phyloP scores from a whole-genome alignment of 192 early-diverging fungal genomes.

The Dissophora ornata region DNA sequence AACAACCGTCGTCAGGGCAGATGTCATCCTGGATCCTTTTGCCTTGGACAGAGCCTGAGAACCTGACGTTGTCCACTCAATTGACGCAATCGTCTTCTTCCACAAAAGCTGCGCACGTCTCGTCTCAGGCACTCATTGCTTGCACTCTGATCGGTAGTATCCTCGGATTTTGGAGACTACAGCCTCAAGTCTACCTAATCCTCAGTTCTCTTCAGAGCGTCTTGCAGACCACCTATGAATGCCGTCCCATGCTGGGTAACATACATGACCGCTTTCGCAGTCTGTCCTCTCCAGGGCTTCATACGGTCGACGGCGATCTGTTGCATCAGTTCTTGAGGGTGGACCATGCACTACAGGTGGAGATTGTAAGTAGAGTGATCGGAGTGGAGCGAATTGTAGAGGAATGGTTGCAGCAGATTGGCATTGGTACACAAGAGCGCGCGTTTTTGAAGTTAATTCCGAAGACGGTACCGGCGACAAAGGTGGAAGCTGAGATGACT shows the following conservation, averaged over 20 bases:
- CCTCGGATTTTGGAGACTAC: slow-evolving; percentile 36
- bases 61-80: background rate
- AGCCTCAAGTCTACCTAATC: slow-evolving; percentile 14
- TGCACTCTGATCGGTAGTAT: slow-evolving; percentile 27
- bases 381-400: slow-evolving; percentile 26
- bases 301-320: slow-evolving; percentile 29
- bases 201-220: slow-evolving; percentile 13
- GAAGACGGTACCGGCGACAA: background rate
- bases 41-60: slow-evolving; percentile 15
- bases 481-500: too few relatives aligned
- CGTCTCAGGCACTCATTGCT: slow-evolving; percentile 34
- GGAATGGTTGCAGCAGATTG: slow-evolving; percentile 23
- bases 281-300: background rate
- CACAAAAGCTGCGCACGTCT: background rate
- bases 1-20: background rate
- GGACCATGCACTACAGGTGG: slow-evolving; percentile 26
- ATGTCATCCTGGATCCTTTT: slow-evolving; percentile 21
- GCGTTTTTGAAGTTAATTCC: background rate
- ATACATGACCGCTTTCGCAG: slow-evolving; percentile 16
- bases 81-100: background rate
- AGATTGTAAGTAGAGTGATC: background rate
- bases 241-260: slow-evolving; percentile 21
- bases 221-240: slow-evolving; percentile 10
- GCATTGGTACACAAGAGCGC: background rate
- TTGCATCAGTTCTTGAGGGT: slow-evolving; percentile 20